Evolutionary conservation across 441 rosid species (phyloP).

Genomic region (Eruca vesicaria): DNA sequence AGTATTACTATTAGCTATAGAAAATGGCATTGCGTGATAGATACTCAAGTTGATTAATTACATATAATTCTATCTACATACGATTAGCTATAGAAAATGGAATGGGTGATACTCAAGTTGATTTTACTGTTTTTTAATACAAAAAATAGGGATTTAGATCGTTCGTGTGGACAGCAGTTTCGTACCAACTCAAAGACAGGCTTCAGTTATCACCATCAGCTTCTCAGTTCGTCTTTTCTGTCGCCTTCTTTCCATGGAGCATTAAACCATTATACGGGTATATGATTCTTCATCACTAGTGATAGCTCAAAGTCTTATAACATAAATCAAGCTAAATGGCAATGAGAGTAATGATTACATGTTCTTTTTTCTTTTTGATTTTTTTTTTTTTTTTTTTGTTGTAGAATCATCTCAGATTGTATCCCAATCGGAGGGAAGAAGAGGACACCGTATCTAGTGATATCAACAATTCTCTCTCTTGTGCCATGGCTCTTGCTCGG

Average conservation of each 20-base stretch:
- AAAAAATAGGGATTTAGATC: conserved; percentile 86
- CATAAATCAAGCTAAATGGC: not conserved
- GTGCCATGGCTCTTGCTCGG: conserved; percentile 89
- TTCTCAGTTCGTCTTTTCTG: conserved; percentile 82
- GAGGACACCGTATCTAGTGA: conserved; percentile 79
- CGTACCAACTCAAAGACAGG: conserved; percentile 87
- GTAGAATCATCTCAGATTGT: conserved; percentile 90
- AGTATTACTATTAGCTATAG: not conserved
- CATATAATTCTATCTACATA: not conserved
- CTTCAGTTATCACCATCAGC: conserved; percentile 92
- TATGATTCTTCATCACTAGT: not conserved
- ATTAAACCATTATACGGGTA: conserved; percentile 91
- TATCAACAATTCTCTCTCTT: conserved; percentile 75
- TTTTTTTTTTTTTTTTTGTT: not conserved
- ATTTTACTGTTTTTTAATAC: not conserved
- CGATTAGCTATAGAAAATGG: not conserved
- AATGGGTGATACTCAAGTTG: not conserved
- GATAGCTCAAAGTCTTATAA: not conserved
- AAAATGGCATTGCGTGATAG: too few species aligned
- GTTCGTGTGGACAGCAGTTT: conserved; percentile 96
- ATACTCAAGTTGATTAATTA: not conserved
- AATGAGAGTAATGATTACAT: conserved; percentile 1
- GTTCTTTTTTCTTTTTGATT: not conserved
- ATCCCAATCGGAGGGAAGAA: conserved; percentile 83
- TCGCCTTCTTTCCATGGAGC: conserved; percentile 94